phyloP scores from a whole-genome alignment of 2,329 filamentous ascomycete species.

The Ambrosiella beaveri region DNA sequence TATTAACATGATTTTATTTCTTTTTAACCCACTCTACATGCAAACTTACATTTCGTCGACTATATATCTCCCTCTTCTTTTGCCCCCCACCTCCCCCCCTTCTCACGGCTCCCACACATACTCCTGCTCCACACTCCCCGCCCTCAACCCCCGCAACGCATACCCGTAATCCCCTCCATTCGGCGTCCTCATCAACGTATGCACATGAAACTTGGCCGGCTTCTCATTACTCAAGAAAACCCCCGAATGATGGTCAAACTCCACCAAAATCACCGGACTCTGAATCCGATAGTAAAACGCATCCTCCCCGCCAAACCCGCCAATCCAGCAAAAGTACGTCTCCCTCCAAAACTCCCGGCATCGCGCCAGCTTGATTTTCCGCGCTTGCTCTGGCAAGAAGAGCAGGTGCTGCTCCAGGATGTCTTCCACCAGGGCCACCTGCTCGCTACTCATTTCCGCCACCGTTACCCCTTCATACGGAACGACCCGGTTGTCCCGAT shows the following conservation, averaged over 20 bases:
- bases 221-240: slow-evolving; percentile 59
- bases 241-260: slow-evolving; percentile 67
- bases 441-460: slow-evolving; percentile 26
- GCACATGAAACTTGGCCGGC: slow-evolving; percentile 63
- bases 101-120: slow-evolving; percentile 24
- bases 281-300: slow-evolving; percentile 66
- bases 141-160: slow-evolving; percentile 26
- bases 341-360: slow-evolving; percentile 41
- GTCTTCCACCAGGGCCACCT: slow-evolving; percentile 36
- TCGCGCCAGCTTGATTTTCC: slow-evolving; percentile 35
- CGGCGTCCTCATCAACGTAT: slow-evolving; percentile 54
- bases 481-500: slow-evolving; percentile 59
- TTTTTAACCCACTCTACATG: background rate
- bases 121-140: slow-evolving; percentile 20
- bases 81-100: background rate
- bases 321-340: slow-evolving; percentile 70
- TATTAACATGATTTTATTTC: background rate
- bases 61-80: background rate
- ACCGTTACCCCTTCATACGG: slow-evolving; percentile 54
- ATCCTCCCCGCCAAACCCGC: slow-evolving; percentile 46
- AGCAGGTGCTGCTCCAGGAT: slow-evolving; percentile 50
- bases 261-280: slow-evolving; percentile 54
- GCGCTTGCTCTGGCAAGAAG: slow-evolving; percentile 43
- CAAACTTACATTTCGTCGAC: background rate
- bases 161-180: slow-evolving; percentile 63